Evolutionary conservation across 352 stramenopile genomes (phyloP).

Genomic region (Blastocystis sp.): DNA sequence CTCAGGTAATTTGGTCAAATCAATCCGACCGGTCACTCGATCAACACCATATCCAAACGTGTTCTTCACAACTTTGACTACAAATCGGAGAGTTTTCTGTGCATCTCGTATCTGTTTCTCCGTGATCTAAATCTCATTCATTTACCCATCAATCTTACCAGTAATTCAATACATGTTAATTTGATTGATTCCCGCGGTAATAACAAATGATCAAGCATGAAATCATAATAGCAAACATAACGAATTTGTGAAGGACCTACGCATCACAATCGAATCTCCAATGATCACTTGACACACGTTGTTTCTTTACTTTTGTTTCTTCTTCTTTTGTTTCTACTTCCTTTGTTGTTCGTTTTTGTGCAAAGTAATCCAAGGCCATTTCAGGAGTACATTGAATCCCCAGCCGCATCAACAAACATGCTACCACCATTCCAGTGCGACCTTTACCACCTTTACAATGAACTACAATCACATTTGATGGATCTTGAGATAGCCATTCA

Average conservation of each 20-base stretch:
- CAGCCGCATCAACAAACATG: conserved; percentile 44
- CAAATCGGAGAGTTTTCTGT: background rate
- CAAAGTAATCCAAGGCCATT: conserved; percentile 59
- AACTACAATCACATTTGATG: conserved; percentile 47
- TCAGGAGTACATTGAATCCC: background rate
- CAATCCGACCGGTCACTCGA: background rate
- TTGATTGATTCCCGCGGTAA: background rate
- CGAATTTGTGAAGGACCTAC: conserved; percentile 58
- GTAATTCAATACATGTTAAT: background rate
- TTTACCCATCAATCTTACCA: background rate
- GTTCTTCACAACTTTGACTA: background rate
- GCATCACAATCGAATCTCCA: background rate
- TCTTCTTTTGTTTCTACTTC: background rate
- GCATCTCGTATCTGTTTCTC: background rate
- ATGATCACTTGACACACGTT: conserved; percentile 28
- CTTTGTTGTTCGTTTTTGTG: conserved; percentile 21
- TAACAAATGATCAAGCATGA: conserved; percentile 17
- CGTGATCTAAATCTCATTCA: background rate
- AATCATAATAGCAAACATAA: conserved; percentile 61
- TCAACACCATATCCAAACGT: conserved; percentile 28
- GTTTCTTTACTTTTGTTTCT: background rate
- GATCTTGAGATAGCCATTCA: conserved; percentile 49
- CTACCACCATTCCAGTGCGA: conserved; percentile 60
- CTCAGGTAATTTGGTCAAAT: background rate
- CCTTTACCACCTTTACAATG: conserved; percentile 64